Base-by-base conservation (phyloP, 768 basidiomycete species). In the Arthromyces matolae region DNA sequence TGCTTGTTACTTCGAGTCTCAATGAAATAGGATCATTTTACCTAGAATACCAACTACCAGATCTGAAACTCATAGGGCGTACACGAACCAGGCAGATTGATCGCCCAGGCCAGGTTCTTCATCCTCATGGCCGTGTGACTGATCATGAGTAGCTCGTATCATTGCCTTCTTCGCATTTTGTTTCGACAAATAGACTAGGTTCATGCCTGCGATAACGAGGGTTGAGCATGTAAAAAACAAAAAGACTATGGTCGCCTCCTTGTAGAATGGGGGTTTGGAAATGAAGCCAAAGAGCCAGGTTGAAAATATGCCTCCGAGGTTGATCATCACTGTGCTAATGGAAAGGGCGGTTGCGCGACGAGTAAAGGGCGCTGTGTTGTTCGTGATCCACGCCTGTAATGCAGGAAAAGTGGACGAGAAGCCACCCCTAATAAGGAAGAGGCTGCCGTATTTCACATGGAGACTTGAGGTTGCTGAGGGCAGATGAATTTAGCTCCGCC, bases 281-380 rank as follows among this genome's bases (percentile, higher is more conserved):
- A 81, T 57, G 4, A 66, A 55, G 8, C 80, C 80, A 19, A 82
- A 59, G 9, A 81, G 71, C 80, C 81, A 83, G 0, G 79, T 83
- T 0, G 75, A 70, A 27, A 83, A 73, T 37, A 84, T 81, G 3
- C 80, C 80, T 8, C 81, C 80, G 1, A 71, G 64, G 57, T 83
- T 83, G 22, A 76, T 76, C 69, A 77, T 70, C 53, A 78, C 76
- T 51, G 79, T 77, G 1, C 73, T 72, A 19, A 82, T 69, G n/a
- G 81, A 81, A 45, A 82, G 69, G 24, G 76, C 67, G 1, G 81
- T 81, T 1, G 81, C 83, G 12, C 82, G 75, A 22, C 80, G 69
- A 39, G 71, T 62, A 50, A 80, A 70, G 0, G 81, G 82, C 3
- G 75, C 66, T 8, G 77, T 68, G 65, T 84, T 84, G 62, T 84